These are phyloP conservation scores for Apocynum venetum DNA, from an alignment of 257 asterid species.

Conservation along the genomic window DNA sequence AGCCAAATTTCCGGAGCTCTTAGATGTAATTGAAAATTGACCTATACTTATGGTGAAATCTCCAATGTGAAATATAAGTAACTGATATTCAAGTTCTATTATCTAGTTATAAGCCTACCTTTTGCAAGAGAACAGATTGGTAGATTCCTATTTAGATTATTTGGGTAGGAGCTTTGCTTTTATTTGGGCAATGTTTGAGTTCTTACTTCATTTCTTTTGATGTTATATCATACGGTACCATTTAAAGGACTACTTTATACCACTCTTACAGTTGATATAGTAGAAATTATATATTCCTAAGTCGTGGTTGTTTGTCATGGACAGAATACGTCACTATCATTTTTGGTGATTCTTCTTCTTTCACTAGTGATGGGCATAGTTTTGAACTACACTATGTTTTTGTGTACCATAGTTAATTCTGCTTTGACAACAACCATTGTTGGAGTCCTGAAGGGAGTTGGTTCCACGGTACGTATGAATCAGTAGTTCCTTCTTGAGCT, in stretches of 20 bases:
- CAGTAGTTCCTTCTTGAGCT: not conserved
- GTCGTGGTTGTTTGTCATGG: conserved; percentile 12
- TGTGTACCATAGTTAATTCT: conserved; percentile 93
- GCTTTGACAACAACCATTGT: conserved; percentile 97
- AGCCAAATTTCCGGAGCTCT: not conserved
- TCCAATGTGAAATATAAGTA: not conserved
- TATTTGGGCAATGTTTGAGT: not conserved
- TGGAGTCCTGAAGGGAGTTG: conserved; percentile 97
- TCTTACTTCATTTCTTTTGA: not conserved
- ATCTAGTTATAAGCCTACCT: not conserved
- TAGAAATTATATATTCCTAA: conserved; percentile 1
- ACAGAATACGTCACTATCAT: conserved; percentile 66
- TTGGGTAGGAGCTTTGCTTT: not conserved
- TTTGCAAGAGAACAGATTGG: not conserved
- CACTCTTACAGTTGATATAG: not conserved
- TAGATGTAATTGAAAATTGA: too few species aligned
- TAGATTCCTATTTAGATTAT: not conserved
- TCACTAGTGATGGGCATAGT: conserved; percentile 93
- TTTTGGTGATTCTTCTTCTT: conserved; percentile 58
- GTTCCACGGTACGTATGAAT: conserved; percentile 67
- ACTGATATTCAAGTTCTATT: not conserved
- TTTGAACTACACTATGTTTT: conserved; percentile 97
- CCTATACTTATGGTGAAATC: not conserved
- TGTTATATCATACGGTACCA: not conserved
- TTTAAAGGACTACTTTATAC: not conserved